These are phyloP conservation scores for Coix lacrymajobi DNA, from an alignment of 176 grass and related monocot species.

Conservation along the genomic window DNA sequence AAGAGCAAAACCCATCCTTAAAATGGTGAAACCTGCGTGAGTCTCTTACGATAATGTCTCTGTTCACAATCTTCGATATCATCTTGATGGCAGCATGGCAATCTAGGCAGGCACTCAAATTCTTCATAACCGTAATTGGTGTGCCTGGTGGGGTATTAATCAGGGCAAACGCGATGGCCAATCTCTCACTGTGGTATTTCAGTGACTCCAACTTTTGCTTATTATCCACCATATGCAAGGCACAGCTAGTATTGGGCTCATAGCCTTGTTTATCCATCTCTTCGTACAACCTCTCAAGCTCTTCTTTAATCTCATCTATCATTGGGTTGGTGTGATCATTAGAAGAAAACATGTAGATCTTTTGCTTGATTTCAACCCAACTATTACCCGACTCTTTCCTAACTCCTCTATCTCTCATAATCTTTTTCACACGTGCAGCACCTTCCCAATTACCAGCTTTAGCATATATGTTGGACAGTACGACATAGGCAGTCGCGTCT, in stretches of 20 bases:
- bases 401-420: conserved; percentile 74
- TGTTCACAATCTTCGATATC: conserved; percentile 65
- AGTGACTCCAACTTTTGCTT: conserved; percentile 69
- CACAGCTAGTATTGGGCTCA: conserved; percentile 50
- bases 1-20: conserved; percentile 68
- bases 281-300: conserved; percentile 68
- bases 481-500: conserved; percentile 61
- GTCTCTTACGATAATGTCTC: conserved; percentile 70
- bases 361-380: conserved; percentile 89
- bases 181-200: conserved; percentile 79
- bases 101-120: conserved; percentile 54
- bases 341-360: conserved; percentile 72
- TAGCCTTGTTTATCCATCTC: conserved; percentile 75
- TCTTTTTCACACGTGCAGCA: conserved; percentile 65
- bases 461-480: conserved; percentile 86
- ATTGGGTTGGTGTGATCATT: conserved; percentile 69
- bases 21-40: conserved; percentile 82
- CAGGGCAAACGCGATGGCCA: conserved; percentile 76
- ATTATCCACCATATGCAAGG: conserved; percentile 74
- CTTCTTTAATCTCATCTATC: conserved; percentile 60
- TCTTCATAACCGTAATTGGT: conserved; percentile 74
- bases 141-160: conserved; percentile 51
- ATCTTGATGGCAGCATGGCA: conserved; percentile 73
- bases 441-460: conserved; percentile 79
- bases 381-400: conserved; percentile 75